phyloP scores from a whole-genome alignment of 2,329 filamentous ascomycete species.

The Geoglossum cookeanum region DNA sequence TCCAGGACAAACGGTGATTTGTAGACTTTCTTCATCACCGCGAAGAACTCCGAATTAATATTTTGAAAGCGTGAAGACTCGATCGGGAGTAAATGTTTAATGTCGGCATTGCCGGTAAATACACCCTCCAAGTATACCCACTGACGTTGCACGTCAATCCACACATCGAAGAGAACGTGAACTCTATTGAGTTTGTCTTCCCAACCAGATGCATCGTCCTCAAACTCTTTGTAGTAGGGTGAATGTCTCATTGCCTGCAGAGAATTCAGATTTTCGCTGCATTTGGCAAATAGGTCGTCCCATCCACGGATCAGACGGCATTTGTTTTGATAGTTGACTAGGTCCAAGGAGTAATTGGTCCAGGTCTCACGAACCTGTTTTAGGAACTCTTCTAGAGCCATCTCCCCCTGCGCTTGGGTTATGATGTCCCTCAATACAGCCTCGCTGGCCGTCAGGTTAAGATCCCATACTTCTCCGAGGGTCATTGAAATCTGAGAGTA shows the following conservation, averaged over 20 bases:
- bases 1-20: conserved; percentile 92
- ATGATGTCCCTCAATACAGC: conserved; percentile 82
- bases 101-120: conserved; percentile 95
- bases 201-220: conserved; percentile 91
- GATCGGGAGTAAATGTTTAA: conserved; percentile 91
- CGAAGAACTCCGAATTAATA: conserved; percentile 96
- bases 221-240: conserved; percentile 97
- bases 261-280: conserved; percentile 93
- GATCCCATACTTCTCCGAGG: conserved; percentile 95
- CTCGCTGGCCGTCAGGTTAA: conserved; percentile 78
- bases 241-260: conserved; percentile 98
- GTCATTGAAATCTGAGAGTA: conserved; percentile 92
- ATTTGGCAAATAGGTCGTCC: conserved; percentile 96
- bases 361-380: conserved; percentile 93
- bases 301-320: conserved; percentile 92
- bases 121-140: conserved; percentile 99
- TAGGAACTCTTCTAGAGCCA: conserved; percentile 94
- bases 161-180: conserved; percentile 94
- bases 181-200: conserved; percentile 96
- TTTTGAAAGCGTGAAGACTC: conserved; percentile 96
- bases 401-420: conserved; percentile 87
- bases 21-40: conserved; percentile 99
- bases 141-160: conserved; percentile 99
- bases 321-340: conserved; percentile 96
- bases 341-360: conserved; percentile 84